Base-by-base conservation (phyloP, 345 rosid genomes). In the Euphorbia lathyris region DNA sequence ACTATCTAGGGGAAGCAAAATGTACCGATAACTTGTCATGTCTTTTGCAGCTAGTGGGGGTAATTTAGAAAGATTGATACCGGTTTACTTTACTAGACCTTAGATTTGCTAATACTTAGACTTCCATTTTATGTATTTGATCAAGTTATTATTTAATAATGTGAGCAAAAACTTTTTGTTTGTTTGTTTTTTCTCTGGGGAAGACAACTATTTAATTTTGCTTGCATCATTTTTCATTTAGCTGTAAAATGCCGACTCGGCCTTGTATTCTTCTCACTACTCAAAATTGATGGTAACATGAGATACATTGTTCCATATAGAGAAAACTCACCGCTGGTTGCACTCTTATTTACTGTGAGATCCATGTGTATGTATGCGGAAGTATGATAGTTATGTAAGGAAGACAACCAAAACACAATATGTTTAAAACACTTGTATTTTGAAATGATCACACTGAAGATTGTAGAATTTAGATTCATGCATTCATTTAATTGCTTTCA, bases 401-500 rank as follows among this genome's bases (percentile, higher is more conserved):
- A 40, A 63, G 3, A 42, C 51, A 22, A 13, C 11, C 40, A 38
- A 20, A 11, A 16, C 0, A 26, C 66, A 17, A 38, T 22, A n/a
- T 12, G 9, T 23, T 5, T 40, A 5, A 36, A 38, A n/a, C 45
- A 9, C 5, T 60, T 60, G 65, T 32, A 48, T 38, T 10, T 11
- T 20, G 19, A 63, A 9, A 63, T 12, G 6, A 27, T 2, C 9
- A 27, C 10, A 20, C 23, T n/a, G 43, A 34, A 25, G 19, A 23
- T 12, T 63, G 1, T 12, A 12, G 16, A 9, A 40, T 53, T 47
- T n/a, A 53, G 9, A 69, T 34, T 60, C 27, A 64, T 59, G 10
- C 38, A 20, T 36, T 23, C 67, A 3, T 56, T 63, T 68, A 7
- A 64, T 68, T 77, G 22, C 34, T n/a, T 70, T 71, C 77, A 95